Evolutionary conservation across 129 eudicot species (phyloP).

Genomic region (Lonicera japonica): DNA sequence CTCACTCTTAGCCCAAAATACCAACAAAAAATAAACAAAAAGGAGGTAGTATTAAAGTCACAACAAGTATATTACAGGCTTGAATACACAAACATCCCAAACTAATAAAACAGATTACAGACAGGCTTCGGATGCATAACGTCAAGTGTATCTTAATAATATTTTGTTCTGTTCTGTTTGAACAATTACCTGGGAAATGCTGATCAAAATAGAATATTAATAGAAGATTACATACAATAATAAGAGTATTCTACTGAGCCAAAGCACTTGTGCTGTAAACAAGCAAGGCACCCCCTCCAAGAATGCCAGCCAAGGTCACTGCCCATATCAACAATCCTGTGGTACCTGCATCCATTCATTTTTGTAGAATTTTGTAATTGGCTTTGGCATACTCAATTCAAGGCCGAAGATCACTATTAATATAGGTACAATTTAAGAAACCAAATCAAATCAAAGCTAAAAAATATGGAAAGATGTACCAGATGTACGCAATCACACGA

Average conservation of each 20-base stretch:
- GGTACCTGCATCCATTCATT: conserved; percentile 36
- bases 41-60: not conserved
- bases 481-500: too few species aligned
- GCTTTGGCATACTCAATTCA: too few species aligned
- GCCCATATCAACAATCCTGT: conserved; percentile 95
- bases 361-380: too few species aligned
- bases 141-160: conserved; percentile 2
- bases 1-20: too few species aligned
- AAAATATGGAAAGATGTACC: too few species aligned
- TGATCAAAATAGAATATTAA: too few species aligned
- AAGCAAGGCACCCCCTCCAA: conserved; percentile 92
- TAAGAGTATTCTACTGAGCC: conserved; percentile 41
- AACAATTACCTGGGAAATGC: not conserved
- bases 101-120: not conserved
- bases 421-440: not conserved
- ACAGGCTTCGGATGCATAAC: not conserved
- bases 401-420: not conserved
- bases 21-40: too few species aligned
- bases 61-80: conserved; percentile 17
- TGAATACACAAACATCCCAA: conserved; percentile 3
- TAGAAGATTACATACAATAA: not conserved
- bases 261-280: conserved; percentile 98
- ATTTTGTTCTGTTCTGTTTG: too few species aligned
- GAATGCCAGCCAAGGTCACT: conserved; percentile 72
- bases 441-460: too few species aligned